Conservation (phyloP, 306 rosid genomes). For the Fragaria vesca region DNA sequence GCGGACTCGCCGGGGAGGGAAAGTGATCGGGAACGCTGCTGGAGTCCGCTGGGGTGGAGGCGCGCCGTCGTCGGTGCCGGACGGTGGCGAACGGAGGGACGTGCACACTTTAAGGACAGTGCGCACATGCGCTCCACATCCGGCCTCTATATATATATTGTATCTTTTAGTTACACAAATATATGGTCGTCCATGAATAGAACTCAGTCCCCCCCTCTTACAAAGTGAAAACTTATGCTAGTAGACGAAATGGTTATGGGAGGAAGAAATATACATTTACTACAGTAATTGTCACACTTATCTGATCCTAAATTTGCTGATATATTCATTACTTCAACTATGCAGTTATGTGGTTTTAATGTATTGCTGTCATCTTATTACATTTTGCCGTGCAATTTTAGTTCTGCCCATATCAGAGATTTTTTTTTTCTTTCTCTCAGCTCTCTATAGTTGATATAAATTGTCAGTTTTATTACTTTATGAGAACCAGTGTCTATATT, state of each 20-base stretch:
- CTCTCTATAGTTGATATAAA: not conserved
- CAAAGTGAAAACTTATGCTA: not conserved
- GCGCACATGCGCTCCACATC: no score
- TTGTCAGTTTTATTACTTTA: slow-evolving; percentile 3
- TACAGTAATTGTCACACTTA: not conserved
- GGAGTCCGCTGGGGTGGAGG: no score
- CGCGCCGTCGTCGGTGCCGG: no score
- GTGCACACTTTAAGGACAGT: no score
- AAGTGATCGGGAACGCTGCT: no score
- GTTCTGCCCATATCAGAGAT: not conserved
- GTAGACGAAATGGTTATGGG: not conserved
- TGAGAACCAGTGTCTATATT: slow-evolving; percentile 12
- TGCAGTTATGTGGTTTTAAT: not conserved
- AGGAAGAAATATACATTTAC: not conserved
- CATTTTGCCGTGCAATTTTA: not conserved
- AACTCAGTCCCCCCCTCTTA: not conserved
- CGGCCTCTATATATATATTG: no score
- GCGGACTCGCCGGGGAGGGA: no score
- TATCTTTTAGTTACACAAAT: not conserved
- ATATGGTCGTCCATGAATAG: not conserved
- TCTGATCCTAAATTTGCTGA: slow-evolving; percentile 1
- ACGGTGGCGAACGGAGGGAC: no score
- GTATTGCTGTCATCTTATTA: not conserved
- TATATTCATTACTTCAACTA: not conserved
- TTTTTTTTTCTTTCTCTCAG: not conserved